These are phyloP conservation scores for Trichoderma sp. DNA, from an alignment of 2,329 filamentous ascomycete species.

Conservation along the genomic window DNA sequence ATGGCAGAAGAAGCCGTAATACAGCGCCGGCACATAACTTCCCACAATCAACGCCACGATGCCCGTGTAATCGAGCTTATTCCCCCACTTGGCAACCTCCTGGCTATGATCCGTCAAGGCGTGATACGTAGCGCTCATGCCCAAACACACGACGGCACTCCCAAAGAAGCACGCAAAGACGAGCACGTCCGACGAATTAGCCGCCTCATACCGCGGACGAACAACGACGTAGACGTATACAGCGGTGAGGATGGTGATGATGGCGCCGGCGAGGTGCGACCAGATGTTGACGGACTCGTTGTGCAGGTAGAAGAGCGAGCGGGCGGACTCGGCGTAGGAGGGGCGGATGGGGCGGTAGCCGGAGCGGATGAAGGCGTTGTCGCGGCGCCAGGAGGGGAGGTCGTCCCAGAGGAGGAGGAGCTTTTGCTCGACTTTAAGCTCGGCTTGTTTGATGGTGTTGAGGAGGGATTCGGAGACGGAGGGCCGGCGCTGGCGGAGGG, in stretches of 20 bases:
- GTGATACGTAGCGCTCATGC: conserved; percentile 84
- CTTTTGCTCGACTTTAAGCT: conserved; percentile 40
- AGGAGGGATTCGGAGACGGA: conserved; percentile 30
- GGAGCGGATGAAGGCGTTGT: conserved; percentile 54
- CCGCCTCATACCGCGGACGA: conserved; percentile 62
- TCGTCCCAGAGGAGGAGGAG: conserved; percentile 56
- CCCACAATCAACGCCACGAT: conserved; percentile 91
- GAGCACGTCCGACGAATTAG: conserved; percentile 60
- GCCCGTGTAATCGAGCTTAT: conserved; percentile 91
- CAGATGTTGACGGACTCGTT: conserved; percentile 64
- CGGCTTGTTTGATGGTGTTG: conserved; percentile 33
- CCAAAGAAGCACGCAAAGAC: conserved; percentile 77
- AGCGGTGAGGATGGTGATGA: conserved; percentile 53
- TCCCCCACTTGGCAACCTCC: conserved; percentile 75
- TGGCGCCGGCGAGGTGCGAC: conserved; percentile 63
- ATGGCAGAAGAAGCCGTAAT: conserved; percentile 78
- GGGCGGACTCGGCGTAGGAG: conserved; percentile 46
- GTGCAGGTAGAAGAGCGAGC: conserved; percentile 53
- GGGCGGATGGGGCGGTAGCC: conserved; percentile 53
- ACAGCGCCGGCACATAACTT: conserved; percentile 83
- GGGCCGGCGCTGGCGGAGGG: conserved; percentile 29
- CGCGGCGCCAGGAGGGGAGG: conserved; percentile 56
- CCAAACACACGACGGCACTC: conserved; percentile 69
- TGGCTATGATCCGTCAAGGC: conserved; percentile 81
- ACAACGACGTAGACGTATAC: conserved; percentile 56